Evolutionary conservation across 257 asterid genomes (phyloP), one percentile per base, ranked within the genome.

Genomic region (Petunia axillaris): DNA sequence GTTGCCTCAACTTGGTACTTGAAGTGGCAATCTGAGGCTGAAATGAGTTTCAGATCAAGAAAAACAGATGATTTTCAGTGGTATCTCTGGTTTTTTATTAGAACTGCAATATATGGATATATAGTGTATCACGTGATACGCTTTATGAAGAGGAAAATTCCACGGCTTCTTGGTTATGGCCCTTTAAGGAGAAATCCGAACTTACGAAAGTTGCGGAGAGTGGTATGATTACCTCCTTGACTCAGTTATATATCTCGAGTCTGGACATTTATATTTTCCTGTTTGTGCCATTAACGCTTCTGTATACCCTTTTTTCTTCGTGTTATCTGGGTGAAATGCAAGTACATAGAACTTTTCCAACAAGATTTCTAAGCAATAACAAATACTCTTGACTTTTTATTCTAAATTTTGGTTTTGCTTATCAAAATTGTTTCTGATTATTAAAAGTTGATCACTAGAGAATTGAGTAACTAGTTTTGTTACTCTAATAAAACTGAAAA

Each of bases 21-120:
- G 86, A 88, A 83, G 83, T 93, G 97, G 97, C 97, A 92, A 79
- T 90, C 97, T 78, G 93, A 90, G 86, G 96, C 95, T 87, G 93
- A 91, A 89, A 75, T 66, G 62, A 91, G 85, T 80, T 89, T 92
- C 86, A 82, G 48, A 79, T 83, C 88, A 62, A 84, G 97, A 84
- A 90, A 96, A 78, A 83, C 41, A 41, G 94, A 89, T 81, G 94
- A 44, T 46, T 79, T 93, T 80, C 70, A 37, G 82, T 96, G 99
- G 99, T 89, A 94, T 84, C 77, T 91, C 79, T 89, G 92, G 99
- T 92, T 96, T 89, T 88, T 92, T 67, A 82, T 92, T 60, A 93
- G 97, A 87, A 43, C 91, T 60, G 85, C 83, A 80, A 81, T 90
- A 81, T 92, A 91, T 86, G 97, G 94, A 54, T 91, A 88, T 83